Evolutionary conservation across 2,329 filamentous ascomycete species (phyloP).

Genomic region (Diaporthe nobilis): DNA sequence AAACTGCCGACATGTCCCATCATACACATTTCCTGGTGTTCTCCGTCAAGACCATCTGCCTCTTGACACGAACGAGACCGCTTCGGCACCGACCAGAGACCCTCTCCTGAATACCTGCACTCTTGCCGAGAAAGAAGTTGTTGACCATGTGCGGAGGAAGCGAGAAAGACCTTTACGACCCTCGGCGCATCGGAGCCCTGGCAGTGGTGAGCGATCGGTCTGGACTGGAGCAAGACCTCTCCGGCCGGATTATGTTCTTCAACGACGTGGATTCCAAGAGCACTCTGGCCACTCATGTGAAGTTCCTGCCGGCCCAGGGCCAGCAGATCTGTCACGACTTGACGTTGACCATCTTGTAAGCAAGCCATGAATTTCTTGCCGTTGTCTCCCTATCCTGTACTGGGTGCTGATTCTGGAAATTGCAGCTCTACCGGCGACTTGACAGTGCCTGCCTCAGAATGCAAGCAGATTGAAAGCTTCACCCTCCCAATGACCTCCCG

Average conservation of each 20-base stretch:
- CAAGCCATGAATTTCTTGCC: background rate
- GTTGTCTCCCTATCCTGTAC: too few species aligned
- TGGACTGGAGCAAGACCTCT: slow-evolving; percentile 23
- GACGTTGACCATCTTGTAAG: slow-evolving; percentile 38
- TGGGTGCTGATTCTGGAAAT: background rate
- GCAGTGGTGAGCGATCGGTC: slow-evolving; percentile 34
- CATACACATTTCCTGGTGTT: background rate
- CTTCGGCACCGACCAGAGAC: background rate
- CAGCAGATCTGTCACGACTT: slow-evolving; percentile 5
- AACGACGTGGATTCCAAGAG: slow-evolving; percentile 36
- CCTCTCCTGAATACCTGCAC: background rate
- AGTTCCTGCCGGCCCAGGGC: slow-evolving; percentile 10
- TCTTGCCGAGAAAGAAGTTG: background rate
- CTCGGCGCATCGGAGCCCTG: slow-evolving; percentile 36
- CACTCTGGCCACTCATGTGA: slow-evolving; percentile 37
- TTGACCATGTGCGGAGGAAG: slow-evolving; percentile 36
- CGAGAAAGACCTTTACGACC: slow-evolving; percentile 34
- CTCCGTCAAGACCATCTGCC: background rate
- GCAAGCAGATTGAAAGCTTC: slow-evolving; percentile 27
- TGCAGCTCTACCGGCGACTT: slow-evolving; percentile 38
- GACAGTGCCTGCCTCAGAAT: slow-evolving; percentile 27
- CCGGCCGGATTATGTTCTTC: slow-evolving; percentile 36
- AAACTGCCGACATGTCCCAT: background rate
- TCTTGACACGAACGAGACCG: slow-evolving; percentile 8
- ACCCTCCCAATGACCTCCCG: background rate